phyloP scores from a whole-genome alignment of 1,284 basidiomycete species.

The Termitomyces sp. region DNA sequence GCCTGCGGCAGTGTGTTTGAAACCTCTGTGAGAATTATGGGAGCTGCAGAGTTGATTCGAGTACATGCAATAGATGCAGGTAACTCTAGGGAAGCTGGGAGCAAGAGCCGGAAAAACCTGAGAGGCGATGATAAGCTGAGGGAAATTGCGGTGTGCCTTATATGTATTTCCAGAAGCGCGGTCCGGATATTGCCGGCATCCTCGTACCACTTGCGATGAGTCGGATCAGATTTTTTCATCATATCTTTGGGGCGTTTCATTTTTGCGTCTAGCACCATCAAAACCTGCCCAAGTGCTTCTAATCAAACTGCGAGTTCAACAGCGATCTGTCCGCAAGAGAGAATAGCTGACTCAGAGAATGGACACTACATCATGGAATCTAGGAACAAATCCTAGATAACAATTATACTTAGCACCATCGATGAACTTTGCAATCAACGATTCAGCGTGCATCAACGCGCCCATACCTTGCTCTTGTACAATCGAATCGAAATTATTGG shows the following conservation, averaged over 20 bases:
- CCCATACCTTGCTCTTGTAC: not conserved
- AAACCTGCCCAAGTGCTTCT: too few species aligned
- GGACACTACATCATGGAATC: not conserved
- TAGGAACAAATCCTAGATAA: not conserved
- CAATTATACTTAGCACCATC: not conserved
- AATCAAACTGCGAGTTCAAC: not conserved
- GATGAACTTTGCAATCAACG: too few species aligned
- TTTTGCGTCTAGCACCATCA: too few species aligned
- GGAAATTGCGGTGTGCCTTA: not conserved
- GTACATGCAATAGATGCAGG: constrained; percentile 64
- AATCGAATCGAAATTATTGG: not conserved
- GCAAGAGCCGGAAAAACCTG: not conserved
- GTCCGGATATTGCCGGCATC: not conserved
- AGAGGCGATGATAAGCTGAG: not conserved
- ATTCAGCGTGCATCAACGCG: not conserved
- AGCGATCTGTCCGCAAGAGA: not conserved
- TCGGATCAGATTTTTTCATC: not conserved
- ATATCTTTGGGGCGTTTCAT: not conserved
- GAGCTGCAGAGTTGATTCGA: constrained; percentile 78
- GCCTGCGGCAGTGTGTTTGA: constrained; percentile 64
- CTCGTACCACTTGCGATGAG: not conserved
- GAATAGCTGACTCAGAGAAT: not conserved
- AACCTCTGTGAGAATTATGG: constrained; percentile 76
- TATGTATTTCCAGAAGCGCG: not conserved
- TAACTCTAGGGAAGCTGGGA: not conserved